Percentiles rank a stretch among this genome's conserved stretches.
Evolutionary conservation across 768 basidiomycete species (phyloP).

Genomic region (Amyloporia xantha): DNA sequence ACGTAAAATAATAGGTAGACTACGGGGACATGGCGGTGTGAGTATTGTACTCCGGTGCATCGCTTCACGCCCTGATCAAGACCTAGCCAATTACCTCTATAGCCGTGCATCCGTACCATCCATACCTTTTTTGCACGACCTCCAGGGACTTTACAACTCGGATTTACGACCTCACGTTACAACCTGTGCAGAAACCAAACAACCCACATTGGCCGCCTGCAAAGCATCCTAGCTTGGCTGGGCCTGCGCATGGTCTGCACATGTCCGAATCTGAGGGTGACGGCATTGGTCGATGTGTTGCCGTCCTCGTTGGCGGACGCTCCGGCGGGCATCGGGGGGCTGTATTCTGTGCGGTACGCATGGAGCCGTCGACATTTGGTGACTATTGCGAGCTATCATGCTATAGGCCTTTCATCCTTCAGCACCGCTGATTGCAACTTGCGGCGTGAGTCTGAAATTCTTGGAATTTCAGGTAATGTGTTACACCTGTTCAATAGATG

Average conservation of each 20-base stretch:
- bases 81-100: conserved; percentile 59
- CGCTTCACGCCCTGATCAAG: conserved; percentile 3
- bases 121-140: conserved; percentile 62
- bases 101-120: conserved; percentile 50
- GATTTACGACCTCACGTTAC: conserved; percentile 54
- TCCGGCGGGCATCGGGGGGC: conserved; percentile 71
- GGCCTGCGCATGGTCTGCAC: conserved; percentile 65
- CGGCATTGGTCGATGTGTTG: conserved; percentile 52
- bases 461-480: background rate
- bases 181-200: conserved; percentile 27
- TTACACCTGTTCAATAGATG: conserved; percentile 35
- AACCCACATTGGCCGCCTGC: conserved; percentile 60
- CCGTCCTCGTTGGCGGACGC: conserved; percentile 60
- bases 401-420: conserved; percentile 60
- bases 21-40: conserved; percentile 73
- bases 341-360: conserved; percentile 54
- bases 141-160: conserved; percentile 66
- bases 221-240: conserved; percentile 44
- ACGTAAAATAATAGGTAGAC: conserved; percentile 35
- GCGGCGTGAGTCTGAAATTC: conserved; percentile 47
- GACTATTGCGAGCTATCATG: background rate
- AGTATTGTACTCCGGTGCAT: conserved; percentile 19
- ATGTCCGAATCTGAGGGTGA: conserved; percentile 53
- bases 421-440: conserved; percentile 65
- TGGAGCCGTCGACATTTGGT: background rate